Evolutionary conservation across 148 eudicot genomes (phyloP), one percentile per base, ranked within the genome.

Genomic region (Nyssa sinensis): DNA sequence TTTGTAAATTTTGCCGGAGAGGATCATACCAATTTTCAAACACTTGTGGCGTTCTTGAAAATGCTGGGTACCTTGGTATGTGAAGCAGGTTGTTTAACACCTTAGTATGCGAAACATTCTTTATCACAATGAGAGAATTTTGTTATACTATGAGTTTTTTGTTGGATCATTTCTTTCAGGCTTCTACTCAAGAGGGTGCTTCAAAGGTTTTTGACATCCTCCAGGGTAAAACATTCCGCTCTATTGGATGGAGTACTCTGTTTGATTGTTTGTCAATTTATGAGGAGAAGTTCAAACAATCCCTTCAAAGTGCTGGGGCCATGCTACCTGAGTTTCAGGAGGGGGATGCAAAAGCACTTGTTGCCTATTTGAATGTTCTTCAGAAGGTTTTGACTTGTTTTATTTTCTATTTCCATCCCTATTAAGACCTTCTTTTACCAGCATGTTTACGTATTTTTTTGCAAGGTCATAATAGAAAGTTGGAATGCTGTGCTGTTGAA

Each of bases 291-390:
- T 94, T 94, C 79, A 94, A 89, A 78, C 96, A 87, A 78, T 83
- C 96, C 67, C 81, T 90, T 79, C 97, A 92, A 82, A 90, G 76
- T 78, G 73, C 92, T 72, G 96, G 96, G 65, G 83, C 95, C 5
- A 75, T 85, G 75, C 84, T 94, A 79, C 98, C 97, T 59, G 97
- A 92, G 79, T 90, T 92, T 74, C 97, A 93, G 61, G 98, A 90
- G 84, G 98, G 98, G 33, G 98, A 94, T 84, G 96, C 98, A 49
- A 92, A 89, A 92, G 96, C 97, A 34, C 84, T 94, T 51, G 95
- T 92, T 78, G 97, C 97, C 55, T 94, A 94, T 75, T 78, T 94
- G 83, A 81, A 74, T 66, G 96, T 92, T 74, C 93, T 94, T 77
- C 81, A 84, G 70, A 89, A 94, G 98, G 98, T 94, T 32, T 66